phyloP scores from a whole-genome alignment of 495 filamentous ascomycete genomes.

The Amphirosellinia nigrospora region DNA sequence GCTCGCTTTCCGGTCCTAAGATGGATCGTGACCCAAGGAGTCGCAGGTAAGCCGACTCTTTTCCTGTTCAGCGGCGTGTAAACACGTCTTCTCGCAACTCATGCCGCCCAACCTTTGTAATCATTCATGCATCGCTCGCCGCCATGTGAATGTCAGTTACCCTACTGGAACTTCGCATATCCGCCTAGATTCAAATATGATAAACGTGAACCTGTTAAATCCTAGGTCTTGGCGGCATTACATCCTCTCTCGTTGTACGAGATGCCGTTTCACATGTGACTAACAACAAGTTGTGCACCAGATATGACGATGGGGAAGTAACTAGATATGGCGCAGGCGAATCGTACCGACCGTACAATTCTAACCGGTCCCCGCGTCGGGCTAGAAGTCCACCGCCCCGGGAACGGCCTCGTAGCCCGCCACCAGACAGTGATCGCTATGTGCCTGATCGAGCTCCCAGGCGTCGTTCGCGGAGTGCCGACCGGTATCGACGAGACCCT shows the following conservation, averaged over 20 bases:
- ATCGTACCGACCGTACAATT: slow-evolving; percentile 59
- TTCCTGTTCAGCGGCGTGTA: neutral
- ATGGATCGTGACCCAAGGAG: slow-evolving; percentile 44
- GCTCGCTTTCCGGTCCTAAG: neutral
- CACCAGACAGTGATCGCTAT: slow-evolving; percentile 49
- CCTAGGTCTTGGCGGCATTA: neutral
- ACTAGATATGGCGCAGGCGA: slow-evolving; percentile 62
- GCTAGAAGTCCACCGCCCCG: slow-evolving; percentile 49
- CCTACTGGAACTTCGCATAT: neutral
- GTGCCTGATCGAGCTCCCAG: slow-evolving; percentile 42
- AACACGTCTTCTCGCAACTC: neutral
- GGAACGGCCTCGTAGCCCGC: slow-evolving; percentile 44
- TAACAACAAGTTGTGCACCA: slow-evolving; percentile 24
- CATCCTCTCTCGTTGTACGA: neutral
- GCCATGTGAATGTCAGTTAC: neutral
- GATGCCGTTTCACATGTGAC: neutral
- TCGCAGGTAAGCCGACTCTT: slow-evolving; percentile 42
- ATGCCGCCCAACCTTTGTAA: neutral
- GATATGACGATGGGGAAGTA: slow-evolving; percentile 62
- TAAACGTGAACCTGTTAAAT: neutral
- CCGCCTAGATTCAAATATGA: neutral
- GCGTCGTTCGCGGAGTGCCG: slow-evolving; percentile 41
- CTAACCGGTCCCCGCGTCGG: slow-evolving; percentile 53
- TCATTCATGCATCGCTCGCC: neutral
- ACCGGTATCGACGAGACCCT: slow-evolving; percentile 43